phyloP scores from a whole-genome alignment of 441 rosid genomes.

The Mallotus repandus region DNA sequence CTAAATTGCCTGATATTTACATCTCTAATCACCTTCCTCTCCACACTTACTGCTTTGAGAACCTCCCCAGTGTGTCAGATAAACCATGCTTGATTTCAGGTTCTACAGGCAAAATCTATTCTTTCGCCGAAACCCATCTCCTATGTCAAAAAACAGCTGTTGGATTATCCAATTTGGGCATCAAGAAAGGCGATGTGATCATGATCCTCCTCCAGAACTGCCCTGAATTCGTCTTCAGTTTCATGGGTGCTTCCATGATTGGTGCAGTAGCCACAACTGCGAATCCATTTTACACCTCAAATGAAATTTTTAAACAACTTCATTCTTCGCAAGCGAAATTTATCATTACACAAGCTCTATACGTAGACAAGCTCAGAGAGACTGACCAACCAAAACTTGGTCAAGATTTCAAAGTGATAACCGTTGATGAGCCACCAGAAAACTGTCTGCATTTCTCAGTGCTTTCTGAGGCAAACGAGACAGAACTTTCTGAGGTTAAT shows the following conservation, averaged over 20 bases:
- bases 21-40: conserved; percentile 72
- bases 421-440: conserved; percentile 59
- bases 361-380: conserved; percentile 55
- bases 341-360: conserved; percentile 64
- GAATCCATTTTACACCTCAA: conserved; percentile 74
- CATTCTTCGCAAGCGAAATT: conserved; percentile 48
- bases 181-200: conserved; percentile 69
- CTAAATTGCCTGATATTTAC: conserved; percentile 70
- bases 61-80: conserved; percentile 33
- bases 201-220: conserved; percentile 84
- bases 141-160: conserved; percentile 48
- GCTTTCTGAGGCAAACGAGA: conserved; percentile 43
- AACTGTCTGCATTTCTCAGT: conserved; percentile 60
- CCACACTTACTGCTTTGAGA: conserved; percentile 68
- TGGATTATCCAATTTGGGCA: conserved; percentile 54
- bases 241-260: conserved; percentile 84
- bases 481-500: conserved; percentile 18
- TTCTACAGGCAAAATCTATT: conserved; percentile 43
- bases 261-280: conserved; percentile 81
- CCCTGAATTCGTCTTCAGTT: conserved; percentile 74
- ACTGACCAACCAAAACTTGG: conserved; percentile 25
- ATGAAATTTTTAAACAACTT: conserved; percentile 68
- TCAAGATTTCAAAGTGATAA: conserved; percentile 50
- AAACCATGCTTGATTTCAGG: conserved; percentile 66
- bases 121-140: conserved; percentile 55